These are phyloP conservation scores for Ilyonectria robusta DNA, from an alignment of 2,329 filamentous ascomycete species.

Conservation along the genomic window DNA sequence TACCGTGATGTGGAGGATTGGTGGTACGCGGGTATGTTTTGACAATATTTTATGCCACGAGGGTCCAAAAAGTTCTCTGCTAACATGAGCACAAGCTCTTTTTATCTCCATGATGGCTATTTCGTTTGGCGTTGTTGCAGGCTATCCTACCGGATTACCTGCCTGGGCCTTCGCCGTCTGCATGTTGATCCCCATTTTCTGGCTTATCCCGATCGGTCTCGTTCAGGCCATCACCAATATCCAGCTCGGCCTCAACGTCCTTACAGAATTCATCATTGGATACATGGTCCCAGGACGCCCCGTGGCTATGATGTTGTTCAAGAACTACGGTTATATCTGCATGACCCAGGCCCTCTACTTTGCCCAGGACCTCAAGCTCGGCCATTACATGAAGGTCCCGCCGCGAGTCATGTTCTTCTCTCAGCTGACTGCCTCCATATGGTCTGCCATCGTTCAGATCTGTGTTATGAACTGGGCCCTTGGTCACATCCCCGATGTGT, in stretches of 20 bases:
- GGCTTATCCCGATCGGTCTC: slow-evolving; percentile 73
- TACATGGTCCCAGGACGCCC: slow-evolving; percentile 81
- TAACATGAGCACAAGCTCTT: slow-evolving; percentile 52
- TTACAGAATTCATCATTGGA: slow-evolving; percentile 81
- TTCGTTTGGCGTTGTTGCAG: slow-evolving; percentile 68
- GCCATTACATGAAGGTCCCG: slow-evolving; percentile 78
- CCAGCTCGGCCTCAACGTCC: slow-evolving; percentile 77
- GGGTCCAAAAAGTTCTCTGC: neutral
- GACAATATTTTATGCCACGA: slow-evolving; percentile 49
- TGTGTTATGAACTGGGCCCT: slow-evolving; percentile 77
- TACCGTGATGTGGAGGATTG: slow-evolving; percentile 72
- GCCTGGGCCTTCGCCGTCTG: slow-evolving; percentile 71
- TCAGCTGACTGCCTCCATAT: slow-evolving; percentile 71
- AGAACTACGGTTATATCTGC: slow-evolving; percentile 79
- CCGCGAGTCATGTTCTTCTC: slow-evolving; percentile 74
- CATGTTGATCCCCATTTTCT: slow-evolving; percentile 69
- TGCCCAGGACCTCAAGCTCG: slow-evolving; percentile 75
- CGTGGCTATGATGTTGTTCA: slow-evolving; percentile 84
- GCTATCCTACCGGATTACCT: slow-evolving; percentile 71
- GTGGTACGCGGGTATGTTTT: slow-evolving; percentile 69
- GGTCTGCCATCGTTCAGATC: slow-evolving; percentile 74
- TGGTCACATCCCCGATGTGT: slow-evolving; percentile 74
- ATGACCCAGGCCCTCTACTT: slow-evolving; percentile 78
- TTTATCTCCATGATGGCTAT: slow-evolving; percentile 68
- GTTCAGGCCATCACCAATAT: slow-evolving; percentile 74